Evolutionary conservation across 2,329 filamentous ascomycete species (phyloP).

Genomic region (Claviceps sorghi): DNA sequence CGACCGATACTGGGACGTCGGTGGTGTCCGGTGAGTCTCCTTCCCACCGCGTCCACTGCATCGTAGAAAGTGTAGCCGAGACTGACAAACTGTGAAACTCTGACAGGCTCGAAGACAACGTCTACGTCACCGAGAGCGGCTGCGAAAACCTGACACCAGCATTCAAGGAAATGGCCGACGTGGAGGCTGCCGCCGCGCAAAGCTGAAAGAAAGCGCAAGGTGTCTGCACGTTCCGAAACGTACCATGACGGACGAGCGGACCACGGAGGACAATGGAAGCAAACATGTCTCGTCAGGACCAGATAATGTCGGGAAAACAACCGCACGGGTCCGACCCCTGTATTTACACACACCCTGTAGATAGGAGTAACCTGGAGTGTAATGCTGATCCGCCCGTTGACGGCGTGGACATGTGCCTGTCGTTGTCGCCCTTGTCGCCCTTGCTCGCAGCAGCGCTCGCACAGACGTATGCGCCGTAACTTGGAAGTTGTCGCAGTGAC

Average conservation of each 20-base stretch:
- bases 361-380: too few relatives aligned
- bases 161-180: slow-evolving; percentile 49
- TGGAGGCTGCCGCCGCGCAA: slow-evolving; percentile 28
- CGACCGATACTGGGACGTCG: slow-evolving; percentile 68
- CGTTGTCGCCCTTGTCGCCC: too few relatives aligned
- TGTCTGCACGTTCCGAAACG: not conserved
- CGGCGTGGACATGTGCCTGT: too few relatives aligned
- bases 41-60: not conserved
- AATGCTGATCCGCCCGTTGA: too few relatives aligned
- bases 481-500: too few relatives aligned
- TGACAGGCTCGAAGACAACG: slow-evolving; percentile 49
- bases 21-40: slow-evolving; percentile 47
- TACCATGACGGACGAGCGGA: not conserved
- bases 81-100: not conserved
- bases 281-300: not conserved
- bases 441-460: too few relatives aligned
- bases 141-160: slow-evolving; percentile 60
- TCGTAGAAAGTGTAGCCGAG: not conserved
- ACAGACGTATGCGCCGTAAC: too few relatives aligned
- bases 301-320: too few relatives aligned
- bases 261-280: not conserved
- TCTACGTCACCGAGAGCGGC: slow-evolving; percentile 54
- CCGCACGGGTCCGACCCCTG: too few relatives aligned
- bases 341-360: too few relatives aligned
- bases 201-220: not conserved